Evolutionary conservation across 108 stramenopile genomes (phyloP), one percentile per base, ranked within the genome.

Genomic region (Cyclotella cryptica): DNA sequence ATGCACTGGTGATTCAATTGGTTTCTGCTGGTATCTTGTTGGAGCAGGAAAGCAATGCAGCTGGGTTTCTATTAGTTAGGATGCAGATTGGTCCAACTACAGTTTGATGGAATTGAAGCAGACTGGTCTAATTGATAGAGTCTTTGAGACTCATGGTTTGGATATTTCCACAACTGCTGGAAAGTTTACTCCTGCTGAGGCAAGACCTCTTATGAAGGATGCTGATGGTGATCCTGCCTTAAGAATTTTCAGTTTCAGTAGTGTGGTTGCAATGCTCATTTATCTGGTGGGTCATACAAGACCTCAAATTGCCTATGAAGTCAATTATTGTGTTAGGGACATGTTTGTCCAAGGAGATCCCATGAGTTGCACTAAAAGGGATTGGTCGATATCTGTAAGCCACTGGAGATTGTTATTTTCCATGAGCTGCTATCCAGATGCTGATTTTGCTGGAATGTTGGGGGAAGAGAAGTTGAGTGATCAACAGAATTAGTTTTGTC

Each of bases 231-330:
- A 51, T 41, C 69, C 72, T n/a, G 53, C 77, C 57, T 8, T 49
- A 1, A 84, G 78, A 44, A 43, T 14, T 6, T 85, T 84, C 81
- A 64, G 24, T 57, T 82, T 84, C 52, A 21, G 49, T 0, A 83
- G 77, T 41, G 71, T 85, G 57, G 84, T 85, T 30, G 87, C 84
- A 17, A 85, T 88, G 87, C 40, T 84, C 24, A 43, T 87, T 19
- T 84, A 84, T 59, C 47, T 87, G 10, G 72, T 79, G 14, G 80
- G 74, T 45, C 83, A 87, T 44, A 69, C 79, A 22, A 68, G 86
- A 35, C 76, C 80, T 42, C 83, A 87, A 35, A 77, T 82, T 40
- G 74, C 79, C 21, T 84, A 69, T 58, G 55, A 2, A 35, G 35
- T 35, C 35, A 35, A 35, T 5, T 35, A 5, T 5, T 35, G 35